A percentile compares a stretch with the other conserved stretches of the same genome.
Evolutionary conservation across 78 protist genomes (phyloP).

Genomic region (Isochrysis galbana): DNA sequence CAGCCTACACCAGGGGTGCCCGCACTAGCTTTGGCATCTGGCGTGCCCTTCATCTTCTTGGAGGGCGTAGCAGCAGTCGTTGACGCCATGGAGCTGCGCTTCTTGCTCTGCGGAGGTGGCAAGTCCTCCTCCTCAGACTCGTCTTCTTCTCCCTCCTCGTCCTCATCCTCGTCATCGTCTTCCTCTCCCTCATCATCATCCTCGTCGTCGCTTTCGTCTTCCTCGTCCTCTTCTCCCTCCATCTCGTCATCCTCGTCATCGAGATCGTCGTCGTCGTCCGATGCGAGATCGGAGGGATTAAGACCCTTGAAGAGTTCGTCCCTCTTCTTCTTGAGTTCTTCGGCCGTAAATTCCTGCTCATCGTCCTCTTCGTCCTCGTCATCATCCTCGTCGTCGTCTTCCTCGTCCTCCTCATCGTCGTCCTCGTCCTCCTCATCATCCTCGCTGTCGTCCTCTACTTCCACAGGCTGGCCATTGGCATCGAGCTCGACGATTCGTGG

Average conservation of each 20-base stretch:
- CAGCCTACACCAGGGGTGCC: background rate
- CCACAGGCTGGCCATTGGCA: background rate
- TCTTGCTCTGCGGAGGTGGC: background rate
- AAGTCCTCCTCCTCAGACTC: background rate
- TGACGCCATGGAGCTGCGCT: background rate
- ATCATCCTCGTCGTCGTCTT: background rate
- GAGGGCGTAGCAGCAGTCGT: background rate
- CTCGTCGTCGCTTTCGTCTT: background rate
- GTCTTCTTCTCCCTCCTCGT: background rate
- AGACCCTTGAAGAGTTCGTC: background rate
- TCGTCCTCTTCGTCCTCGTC: background rate
- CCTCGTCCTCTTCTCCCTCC: constrained; percentile 15
- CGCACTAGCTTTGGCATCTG: background rate
- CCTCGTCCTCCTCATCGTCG: background rate
- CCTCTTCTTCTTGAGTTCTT: background rate
- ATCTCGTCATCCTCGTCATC: background rate
- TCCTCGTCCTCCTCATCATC: background rate
- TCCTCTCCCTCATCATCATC: background rate
- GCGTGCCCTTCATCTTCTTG: background rate
- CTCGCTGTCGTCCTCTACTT: background rate
- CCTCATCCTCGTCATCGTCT: background rate
- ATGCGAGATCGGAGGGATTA: background rate
- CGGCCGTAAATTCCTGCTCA: background rate
- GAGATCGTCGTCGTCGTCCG: background rate
- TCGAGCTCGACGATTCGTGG: background rate